phyloP scores from a whole-genome alignment of 23 red algal species.

The Cyanidioschyzon merolae region DNA sequence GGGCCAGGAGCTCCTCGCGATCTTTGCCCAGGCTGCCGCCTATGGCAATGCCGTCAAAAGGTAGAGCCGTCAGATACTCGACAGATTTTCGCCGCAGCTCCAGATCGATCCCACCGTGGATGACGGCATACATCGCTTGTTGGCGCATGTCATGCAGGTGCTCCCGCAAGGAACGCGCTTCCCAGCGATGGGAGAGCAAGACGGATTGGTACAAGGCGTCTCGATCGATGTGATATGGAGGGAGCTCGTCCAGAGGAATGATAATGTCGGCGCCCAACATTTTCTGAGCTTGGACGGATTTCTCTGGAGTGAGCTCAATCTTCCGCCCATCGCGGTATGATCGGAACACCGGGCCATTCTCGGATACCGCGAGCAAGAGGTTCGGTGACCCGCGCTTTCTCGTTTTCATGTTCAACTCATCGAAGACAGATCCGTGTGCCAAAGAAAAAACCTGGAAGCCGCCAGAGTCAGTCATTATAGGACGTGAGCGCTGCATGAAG shows the following conservation, averaged over 20 bases:
- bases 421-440: constrained; percentile 67
- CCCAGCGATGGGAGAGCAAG: constrained; percentile 84
- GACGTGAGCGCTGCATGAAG: constrained; percentile 58
- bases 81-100: constrained; percentile 45
- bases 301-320: constrained; percentile 70
- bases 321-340: constrained; percentile 76
- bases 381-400: constrained; percentile 5
- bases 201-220: constrained; percentile 60
- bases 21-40: constrained; percentile 94
- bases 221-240: constrained; percentile 83
- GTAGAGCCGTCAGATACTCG: constrained; percentile 70
- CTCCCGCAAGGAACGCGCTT: constrained; percentile 60
- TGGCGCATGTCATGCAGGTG: constrained; percentile 68
- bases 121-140: constrained; percentile 92
- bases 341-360: constrained; percentile 70
- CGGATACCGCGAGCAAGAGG: constrained; percentile 45
- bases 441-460: constrained; percentile 97
- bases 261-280: constrained; percentile 82
- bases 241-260: constrained; percentile 93
- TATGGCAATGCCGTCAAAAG: constrained; percentile 91
- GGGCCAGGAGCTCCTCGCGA: constrained; percentile 57
- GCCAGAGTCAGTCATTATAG: constrained; percentile 91
- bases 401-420: constrained; percentile 96
- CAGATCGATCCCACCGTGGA: constrained; percentile 86
- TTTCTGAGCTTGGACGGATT: constrained; percentile 82